phyloP scores from a whole-genome alignment of 2,329 filamentous ascomycete genomes.

The Pyricularia grisea region DNA sequence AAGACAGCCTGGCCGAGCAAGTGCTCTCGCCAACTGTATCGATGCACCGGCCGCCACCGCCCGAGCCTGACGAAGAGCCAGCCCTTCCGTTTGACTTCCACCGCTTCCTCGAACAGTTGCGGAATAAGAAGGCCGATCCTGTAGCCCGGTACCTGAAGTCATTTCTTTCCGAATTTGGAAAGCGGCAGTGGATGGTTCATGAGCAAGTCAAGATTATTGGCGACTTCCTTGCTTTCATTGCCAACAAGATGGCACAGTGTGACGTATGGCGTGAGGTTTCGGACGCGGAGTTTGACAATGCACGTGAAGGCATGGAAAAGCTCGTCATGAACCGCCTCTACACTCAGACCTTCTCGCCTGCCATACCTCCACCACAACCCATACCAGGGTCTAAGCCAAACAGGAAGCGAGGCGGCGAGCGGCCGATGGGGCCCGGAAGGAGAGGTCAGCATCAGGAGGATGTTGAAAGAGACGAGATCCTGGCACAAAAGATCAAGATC shows the following conservation, averaged over 20 bases:
- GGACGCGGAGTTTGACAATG: slow-evolving; percentile 96
- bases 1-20: slow-evolving; percentile 16
- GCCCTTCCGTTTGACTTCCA: slow-evolving; percentile 93
- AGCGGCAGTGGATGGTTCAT: slow-evolving; percentile 99
- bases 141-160: slow-evolving; percentile 93
- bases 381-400: slow-evolving; percentile 55
- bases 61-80: slow-evolving; percentile 70
- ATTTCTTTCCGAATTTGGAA: slow-evolving; percentile 88
- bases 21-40: slow-evolving; percentile 39
- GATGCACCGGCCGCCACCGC: slow-evolving; percentile 56
- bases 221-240: slow-evolving; percentile 93
- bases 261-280: slow-evolving; percentile 95
- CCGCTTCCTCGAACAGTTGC: slow-evolving; percentile 87
- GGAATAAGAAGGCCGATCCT: slow-evolving; percentile 95
- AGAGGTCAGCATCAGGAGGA: slow-evolving; percentile 96
- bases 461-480: slow-evolving; percentile 89
- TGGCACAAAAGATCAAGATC: slow-evolving; percentile 93
- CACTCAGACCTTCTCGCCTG: slow-evolving; percentile 90
- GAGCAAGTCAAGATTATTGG: slow-evolving; percentile 98
- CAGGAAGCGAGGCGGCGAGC: slow-evolving; percentile 58
- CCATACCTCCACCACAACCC: slow-evolving; percentile 73
- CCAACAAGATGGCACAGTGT: slow-evolving; percentile 95
- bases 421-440: slow-evolving; percentile 68
- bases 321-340: slow-evolving; percentile 98
- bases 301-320: slow-evolving; percentile 98